Evolutionary conservation across 1,284 basidiomycete genomes (phyloP), one percentile per base, ranked within the genome.

Genomic region (Sparassis latifolia): DNA sequence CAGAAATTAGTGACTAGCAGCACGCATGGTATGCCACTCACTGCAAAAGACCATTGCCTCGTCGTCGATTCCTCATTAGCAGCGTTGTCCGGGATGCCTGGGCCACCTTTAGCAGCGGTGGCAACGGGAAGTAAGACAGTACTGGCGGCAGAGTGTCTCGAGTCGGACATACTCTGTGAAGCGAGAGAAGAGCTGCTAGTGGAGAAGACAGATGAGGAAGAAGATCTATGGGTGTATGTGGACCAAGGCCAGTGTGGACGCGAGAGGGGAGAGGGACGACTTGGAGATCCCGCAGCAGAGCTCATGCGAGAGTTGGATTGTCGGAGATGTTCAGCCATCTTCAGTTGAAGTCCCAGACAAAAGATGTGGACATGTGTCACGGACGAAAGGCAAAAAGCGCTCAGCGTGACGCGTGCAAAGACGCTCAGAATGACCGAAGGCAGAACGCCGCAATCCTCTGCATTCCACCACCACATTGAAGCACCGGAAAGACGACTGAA

Each of bases 21-120:
- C 39, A 53, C 40, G n/a, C 3, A 43, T 20, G 44, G 43, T 41
- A n/a, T 28, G 42, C 33, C 32, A 66, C 74, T 58, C 58, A 79
- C 82, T 57, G 74, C 76, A 57, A 82, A 82, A 5, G 77, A 72
- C 82, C 82, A 85, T 54, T 84, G 80, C 44, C 77, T 79, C 5
- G 72, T 80, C 5, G 72, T 70, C 45, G 78, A 73, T 41, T 73
- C 70, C 49, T 70, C 68, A 38, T 52, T 50, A 20, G 58, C 40
- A 40, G 48, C 47, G 31, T 44, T 45, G 9, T 58, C 44, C 6
- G 55, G 44, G 44, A 51, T 33, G 38, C 51, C 54, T n/a, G 59
- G 43, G 38, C 53, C 45, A 42, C 57, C 57, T 44, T 55, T 59
- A 33, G 40, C 48, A 9, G 50, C 45, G 5, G 60, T 52, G 5